Evolutionary conservation across 2,329 filamentous ascomycete species (phyloP), one percentile per base, ranked within the genome.

Genomic region (Periconia digitata): DNA sequence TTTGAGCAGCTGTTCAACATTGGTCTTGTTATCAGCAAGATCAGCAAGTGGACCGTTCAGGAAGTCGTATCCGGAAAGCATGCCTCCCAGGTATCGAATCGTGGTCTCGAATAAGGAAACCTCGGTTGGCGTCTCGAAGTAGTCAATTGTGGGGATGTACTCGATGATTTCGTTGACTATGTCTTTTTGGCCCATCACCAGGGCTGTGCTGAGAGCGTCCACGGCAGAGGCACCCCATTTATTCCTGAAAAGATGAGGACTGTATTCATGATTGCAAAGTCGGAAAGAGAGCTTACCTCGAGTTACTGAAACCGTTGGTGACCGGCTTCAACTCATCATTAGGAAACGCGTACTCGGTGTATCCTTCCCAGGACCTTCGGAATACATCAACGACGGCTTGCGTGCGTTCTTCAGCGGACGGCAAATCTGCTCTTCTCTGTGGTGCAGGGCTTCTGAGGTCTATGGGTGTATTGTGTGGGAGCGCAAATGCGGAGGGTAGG

Each of bases 81-180:
- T 78, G 15, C 90, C 91, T 8, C 83, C 91, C 1, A 96, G 74
- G 62, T 95, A 95, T 22, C 91, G 85, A 63, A 96, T 95, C 0
- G 89, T 96, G 0, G 90, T 95, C 72, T 96, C 91, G 62, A 96
- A 96, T 7, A 96, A 72, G 32, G 87, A 92, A 41, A 95, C 84
- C 8, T 76, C 71, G 1, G 53, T 54, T 0, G 50, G 10, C 2
- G 86, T 88, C 10, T 77, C 74, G 36, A 79, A 79, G 63, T 89
- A 95, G 69, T 95, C 77, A 61, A 95, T 86, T 0, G 72, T 81
- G 0, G 83, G 79, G 39, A 95, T 81, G 64, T 85, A 85, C 6
- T 86, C 76, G 17, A 95, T 71, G 54, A 95, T 91, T 44, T 84
- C 76, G 36, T 85, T 74, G 13, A 94, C 84, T 20, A 89, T 83